These are phyloP conservation scores for Saccharomyces pastorianus DNA, from an alignment of 1,139 yeast species.

Conservation along the genomic window DNA sequence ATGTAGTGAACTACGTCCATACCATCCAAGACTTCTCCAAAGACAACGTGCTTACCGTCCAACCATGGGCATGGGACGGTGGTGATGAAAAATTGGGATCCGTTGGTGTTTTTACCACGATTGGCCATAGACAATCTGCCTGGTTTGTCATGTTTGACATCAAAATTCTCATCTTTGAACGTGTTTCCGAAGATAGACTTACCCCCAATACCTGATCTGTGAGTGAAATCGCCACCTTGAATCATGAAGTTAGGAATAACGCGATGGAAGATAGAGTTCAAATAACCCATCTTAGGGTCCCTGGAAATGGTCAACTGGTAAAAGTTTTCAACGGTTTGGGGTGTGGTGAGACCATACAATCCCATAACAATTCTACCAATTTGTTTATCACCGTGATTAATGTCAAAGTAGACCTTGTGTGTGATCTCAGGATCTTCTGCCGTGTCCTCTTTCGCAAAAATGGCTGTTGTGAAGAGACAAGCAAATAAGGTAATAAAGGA, in stretches of 20 bases:
- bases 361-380: conserved; percentile 66
- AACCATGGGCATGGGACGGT: conserved; percentile 57
- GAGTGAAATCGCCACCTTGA: conserved; percentile 76
- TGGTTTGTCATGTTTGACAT: conserved; percentile 51
- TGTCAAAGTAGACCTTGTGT: conserved; percentile 52
- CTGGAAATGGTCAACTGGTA: conserved; percentile 52
- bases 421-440: conserved; percentile 52
- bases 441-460: conserved; percentile 7
- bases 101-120: conserved; percentile 72
- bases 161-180: conserved; percentile 65
- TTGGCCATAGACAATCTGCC: conserved; percentile 79
- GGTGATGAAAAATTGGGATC: conserved; percentile 71
- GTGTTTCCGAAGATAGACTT: conserved; percentile 63
- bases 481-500: background rate
- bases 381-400: conserved; percentile 48
- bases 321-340: conserved; percentile 67
- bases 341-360: conserved; percentile 64
- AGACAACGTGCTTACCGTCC: conserved; percentile 69
- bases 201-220: conserved; percentile 66
- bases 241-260: conserved; percentile 71
- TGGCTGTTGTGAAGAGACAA: conserved; percentile 7
- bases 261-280: conserved; percentile 62
- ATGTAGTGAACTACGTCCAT: conserved; percentile 49
- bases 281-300: conserved; percentile 41
- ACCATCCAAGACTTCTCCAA: conserved; percentile 70